Percentiles rank a stretch among this genome's conserved stretches.
Conservation (phyloP, 1,139 yeast species). For the Lodderomyces margitis region DNA sequence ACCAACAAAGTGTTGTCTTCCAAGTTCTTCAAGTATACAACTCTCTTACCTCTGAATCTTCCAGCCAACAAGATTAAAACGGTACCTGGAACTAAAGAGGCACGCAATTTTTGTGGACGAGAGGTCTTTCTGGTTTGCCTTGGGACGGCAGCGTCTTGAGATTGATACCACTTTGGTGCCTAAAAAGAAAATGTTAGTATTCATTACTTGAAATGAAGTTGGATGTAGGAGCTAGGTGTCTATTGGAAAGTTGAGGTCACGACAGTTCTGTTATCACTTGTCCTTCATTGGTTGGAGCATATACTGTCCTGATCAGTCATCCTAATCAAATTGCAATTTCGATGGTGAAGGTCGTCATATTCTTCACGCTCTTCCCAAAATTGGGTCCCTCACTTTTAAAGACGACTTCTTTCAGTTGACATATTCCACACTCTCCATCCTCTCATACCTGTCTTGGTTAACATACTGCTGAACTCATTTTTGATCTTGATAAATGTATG, state of each 20-base stretch:
- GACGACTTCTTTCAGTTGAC: not conserved
- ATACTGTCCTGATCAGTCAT: too few relatives aligned
- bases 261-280: too few relatives aligned
- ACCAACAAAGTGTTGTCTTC: slow-evolving; percentile 99
- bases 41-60: slow-evolving; percentile 99
- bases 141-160: slow-evolving; percentile 89
- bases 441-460: not conserved
- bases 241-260: too few relatives aligned
- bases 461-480: slow-evolving; percentile 37
- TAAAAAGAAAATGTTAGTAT: slow-evolving; percentile 39
- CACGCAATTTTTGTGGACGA: slow-evolving; percentile 95
- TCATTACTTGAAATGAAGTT: too few relatives aligned
- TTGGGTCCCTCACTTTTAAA: not conserved
- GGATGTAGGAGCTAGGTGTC: too few relatives aligned
- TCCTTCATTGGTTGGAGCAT: too few relatives aligned
- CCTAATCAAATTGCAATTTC: too few relatives aligned
- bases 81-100: slow-evolving; percentile 98
- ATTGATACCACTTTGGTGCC: slow-evolving; percentile 96
- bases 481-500: slow-evolving; percentile 17
- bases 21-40: slow-evolving; percentile 94
- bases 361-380: too few relatives aligned
- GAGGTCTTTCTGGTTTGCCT: slow-evolving; percentile 86
- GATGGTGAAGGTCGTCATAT: too few relatives aligned
- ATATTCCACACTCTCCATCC: not conserved
- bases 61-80: slow-evolving; percentile 98